Conservation (phyloP, 1,284 basidiomycete species). For the Ustilago shanxiensis region DNA sequence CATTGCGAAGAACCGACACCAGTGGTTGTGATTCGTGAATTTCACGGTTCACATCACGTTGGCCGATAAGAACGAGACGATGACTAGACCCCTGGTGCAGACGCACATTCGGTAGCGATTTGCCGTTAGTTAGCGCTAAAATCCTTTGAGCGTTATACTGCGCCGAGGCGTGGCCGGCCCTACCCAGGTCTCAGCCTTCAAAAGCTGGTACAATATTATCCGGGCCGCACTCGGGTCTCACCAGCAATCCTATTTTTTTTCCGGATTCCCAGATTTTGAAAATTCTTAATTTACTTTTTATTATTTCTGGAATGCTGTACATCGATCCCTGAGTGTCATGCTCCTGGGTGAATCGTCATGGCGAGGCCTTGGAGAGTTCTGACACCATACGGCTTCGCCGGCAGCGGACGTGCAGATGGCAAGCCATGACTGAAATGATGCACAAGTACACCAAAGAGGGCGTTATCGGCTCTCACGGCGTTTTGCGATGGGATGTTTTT, state of each 20-base stretch:
- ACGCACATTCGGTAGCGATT: slow-evolving; percentile 11
- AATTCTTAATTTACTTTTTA: not conserved
- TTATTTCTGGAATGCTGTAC: not conserved
- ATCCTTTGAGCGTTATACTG: too few relatives aligned
- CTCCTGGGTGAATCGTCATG: slow-evolving; percentile 11
- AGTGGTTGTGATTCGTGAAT: too few relatives aligned
- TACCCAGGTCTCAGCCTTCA: slow-evolving; percentile 12
- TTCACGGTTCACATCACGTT: not conserved
- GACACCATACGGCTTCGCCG: slow-evolving; percentile 18
- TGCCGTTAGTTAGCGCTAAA: slow-evolving; percentile 8
- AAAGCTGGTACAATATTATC: not conserved
- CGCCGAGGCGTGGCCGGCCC: not conserved
- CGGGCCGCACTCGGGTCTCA: slow-evolving; percentile 8
- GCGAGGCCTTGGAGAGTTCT: slow-evolving; percentile 22
- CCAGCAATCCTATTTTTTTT: not conserved
- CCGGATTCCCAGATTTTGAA: not conserved
- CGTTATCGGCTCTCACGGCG: not conserved
- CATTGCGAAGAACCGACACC: not conserved
- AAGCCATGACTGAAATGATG: not conserved
- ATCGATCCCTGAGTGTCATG: not conserved
- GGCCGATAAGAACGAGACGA: not conserved
- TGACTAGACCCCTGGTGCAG: not conserved
- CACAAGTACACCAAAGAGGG: not conserved
- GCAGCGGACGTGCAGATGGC: slow-evolving; percentile 5
- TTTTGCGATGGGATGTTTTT: too few relatives aligned